These are phyloP conservation scores for Lactarius akahatsu DNA, from an alignment of 768 basidiomycete genomes.

Conservation along the genomic window DNA sequence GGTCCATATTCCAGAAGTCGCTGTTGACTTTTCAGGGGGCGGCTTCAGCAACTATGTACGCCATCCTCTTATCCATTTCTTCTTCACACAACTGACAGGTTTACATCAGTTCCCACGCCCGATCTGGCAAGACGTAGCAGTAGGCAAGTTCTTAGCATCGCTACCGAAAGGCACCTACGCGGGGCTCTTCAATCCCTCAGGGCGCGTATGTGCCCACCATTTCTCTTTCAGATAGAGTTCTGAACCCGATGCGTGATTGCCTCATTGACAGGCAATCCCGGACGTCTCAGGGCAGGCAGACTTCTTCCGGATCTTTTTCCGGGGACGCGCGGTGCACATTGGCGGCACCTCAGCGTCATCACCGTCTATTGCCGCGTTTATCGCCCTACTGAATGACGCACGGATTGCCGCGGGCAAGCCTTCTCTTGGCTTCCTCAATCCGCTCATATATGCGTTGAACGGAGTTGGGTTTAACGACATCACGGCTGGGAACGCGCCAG, in stretches of 20 bases:
- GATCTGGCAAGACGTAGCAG: constrained; percentile 47
- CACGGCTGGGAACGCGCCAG: constrained; percentile 46
- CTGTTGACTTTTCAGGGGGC: constrained; percentile 63
- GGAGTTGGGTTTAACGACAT: constrained; percentile 55
- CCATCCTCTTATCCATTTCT: constrained; percentile 8
- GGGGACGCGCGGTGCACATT: constrained; percentile 38
- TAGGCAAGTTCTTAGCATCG: constrained; percentile 42
- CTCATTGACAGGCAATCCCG: constrained; percentile 47
- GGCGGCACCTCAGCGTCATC: constrained; percentile 62
- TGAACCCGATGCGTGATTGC: background rate
- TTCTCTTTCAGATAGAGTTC: background rate
- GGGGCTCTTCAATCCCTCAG: constrained; percentile 57
- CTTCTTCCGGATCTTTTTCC: constrained; percentile 45
- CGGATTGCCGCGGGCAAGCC: constrained; percentile 44
- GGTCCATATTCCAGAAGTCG: constrained; percentile 53
- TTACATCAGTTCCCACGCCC: constrained; percentile 50
- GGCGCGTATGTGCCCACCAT: constrained; percentile 43
- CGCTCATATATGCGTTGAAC: constrained; percentile 53
- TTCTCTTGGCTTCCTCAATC: constrained; percentile 68
- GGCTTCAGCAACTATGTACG: constrained; percentile 70
- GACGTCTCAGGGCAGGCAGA: constrained; percentile 58
- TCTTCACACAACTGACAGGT: background rate
- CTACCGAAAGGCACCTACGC: constrained; percentile 49
- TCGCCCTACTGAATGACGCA: constrained; percentile 50
- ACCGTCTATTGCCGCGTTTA: constrained; percentile 57